Base-by-base conservation (phyloP, 352 stramenopile species). In the Pythium myriotylum region DNA sequence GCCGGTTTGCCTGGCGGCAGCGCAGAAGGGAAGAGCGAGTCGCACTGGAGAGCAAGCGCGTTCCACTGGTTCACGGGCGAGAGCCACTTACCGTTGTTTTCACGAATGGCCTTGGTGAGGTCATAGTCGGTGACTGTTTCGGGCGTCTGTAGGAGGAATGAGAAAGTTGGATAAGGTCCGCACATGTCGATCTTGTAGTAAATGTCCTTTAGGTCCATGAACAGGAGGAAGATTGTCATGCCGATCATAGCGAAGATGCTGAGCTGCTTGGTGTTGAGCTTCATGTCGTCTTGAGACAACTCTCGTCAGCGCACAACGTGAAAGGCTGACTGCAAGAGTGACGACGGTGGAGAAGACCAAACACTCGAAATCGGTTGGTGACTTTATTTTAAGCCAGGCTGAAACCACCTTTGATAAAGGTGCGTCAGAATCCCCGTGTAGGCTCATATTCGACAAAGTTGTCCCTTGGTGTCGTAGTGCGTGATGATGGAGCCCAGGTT, bases 201-300 rank as follows among this genome's bases (percentile, higher is more conserved):
- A n/a, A 72, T 20, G 29, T 68, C 59, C 23, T 65, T 68, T 29
- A 72, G 19, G 42, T 72, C 65, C 65, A 72, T 72, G 54, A 72
- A 46, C 20, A 41, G 49, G 29, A 72, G 65, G 53, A 72, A 61
- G 19, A 68, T 5, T 9, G 65, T 62, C 42, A 72, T 52, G 26
- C 35, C 45, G 41, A 72, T 72, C 65, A 72, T 72, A 19, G 32
- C 41, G 39, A 65, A n/a, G 43, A 72, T 65, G 49, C 65, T 72
- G 7, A 62, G 23, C 23, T 62, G 55, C 53, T 60, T 60, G 53
- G 4, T 27, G 19, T 48, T 59, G 52, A 49, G 1, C 47, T 49
- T 49, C 20, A 32, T 49, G 42, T 5, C 12, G 43, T 19, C 23
- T 7, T 17, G 6, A 3, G 2, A 5, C 29, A 35, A 35, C 5